Conservation (phyloP, 805 yeast species). For the Kazachstania kunashirensis region DNA sequence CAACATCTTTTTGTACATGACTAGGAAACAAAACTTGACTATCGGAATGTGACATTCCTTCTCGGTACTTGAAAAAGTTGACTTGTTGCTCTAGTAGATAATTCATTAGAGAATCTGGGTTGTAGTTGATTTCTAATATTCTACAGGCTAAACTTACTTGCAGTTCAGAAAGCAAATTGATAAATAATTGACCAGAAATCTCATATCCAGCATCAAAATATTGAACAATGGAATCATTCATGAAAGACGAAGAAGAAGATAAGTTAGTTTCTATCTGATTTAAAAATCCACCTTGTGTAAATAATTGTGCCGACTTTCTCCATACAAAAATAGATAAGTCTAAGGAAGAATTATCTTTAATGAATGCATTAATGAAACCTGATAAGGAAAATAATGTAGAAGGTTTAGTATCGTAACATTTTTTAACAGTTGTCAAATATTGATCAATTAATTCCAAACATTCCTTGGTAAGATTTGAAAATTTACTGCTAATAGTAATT, state of each 20-base stretch:
- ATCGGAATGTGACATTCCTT: conserved; percentile 4
- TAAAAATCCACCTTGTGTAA: conserved; percentile 13
- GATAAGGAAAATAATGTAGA: conserved; percentile 28
- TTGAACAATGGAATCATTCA: conserved; percentile 24
- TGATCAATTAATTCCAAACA: conserved; percentile 16
- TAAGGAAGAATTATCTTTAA: conserved; percentile 9
- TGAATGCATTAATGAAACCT: conserved; percentile 32
- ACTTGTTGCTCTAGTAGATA: conserved; percentile 8
- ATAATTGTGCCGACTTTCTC: conserved; percentile 9
- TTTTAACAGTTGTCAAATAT: conserved; percentile 18
- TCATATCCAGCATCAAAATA: conserved; percentile 25
- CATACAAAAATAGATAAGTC: conserved; percentile 13
- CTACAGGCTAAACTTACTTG: conserved; percentile 14
- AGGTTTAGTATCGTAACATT: conserved; percentile 9
- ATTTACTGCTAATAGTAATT: conserved; percentile 19
- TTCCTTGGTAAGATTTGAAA: conserved; percentile 19
- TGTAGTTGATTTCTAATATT: conserved; percentile 8
- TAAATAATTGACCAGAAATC: conserved; percentile 19
- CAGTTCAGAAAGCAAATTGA: conserved; percentile 15
- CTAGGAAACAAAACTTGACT: background rate
- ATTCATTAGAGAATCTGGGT: conserved; percentile 4
- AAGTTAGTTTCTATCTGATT: conserved; percentile 13
- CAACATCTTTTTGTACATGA: conserved; percentile 30
- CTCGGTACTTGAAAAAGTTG: conserved; percentile 13
- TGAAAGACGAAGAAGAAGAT: conserved; percentile 11